phyloP scores from a whole-genome alignment of 768 basidiomycete species.

The Hygrophorus pudorinus region DNA sequence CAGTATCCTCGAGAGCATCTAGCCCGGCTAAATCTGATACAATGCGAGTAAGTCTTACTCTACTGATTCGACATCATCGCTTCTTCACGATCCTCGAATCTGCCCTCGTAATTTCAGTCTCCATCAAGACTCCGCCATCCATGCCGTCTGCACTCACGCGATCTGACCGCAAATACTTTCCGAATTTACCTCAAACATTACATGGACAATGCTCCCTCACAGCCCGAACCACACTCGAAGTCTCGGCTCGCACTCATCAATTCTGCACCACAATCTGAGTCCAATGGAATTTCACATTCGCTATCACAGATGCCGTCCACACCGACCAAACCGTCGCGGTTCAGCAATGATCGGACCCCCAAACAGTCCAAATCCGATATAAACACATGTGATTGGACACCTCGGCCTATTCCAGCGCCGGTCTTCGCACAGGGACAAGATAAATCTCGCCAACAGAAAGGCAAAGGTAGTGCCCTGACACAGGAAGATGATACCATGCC shows the following conservation, averaged over 20 bases:
- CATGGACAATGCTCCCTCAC: conserved; percentile 47
- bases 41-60: background rate
- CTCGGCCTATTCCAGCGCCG: conserved; percentile 14
- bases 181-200: conserved; percentile 71
- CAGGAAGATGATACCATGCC: background rate
- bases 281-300: background rate
- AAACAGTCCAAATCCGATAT: conserved; percentile 10
- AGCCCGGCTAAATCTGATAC: conserved; percentile 19
- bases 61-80: background rate
- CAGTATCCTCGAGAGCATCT: conserved; percentile 12
- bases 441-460: background rate
- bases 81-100: conserved; percentile 2
- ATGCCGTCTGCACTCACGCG: conserved; percentile 51
- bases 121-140: conserved; percentile 55
- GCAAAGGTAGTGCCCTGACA: background rate
- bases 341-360: conserved; percentile 15
- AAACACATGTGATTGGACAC: conserved; percentile 13
- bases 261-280: conserved; percentile 5
- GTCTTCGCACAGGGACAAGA: conserved; percentile 1
- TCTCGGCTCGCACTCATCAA: conserved; percentile 6
- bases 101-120: conserved; percentile 12
- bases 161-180: conserved; percentile 65
- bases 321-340: conserved; percentile 25
- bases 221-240: conserved; percentile 8
- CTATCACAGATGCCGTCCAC: conserved; percentile 17